Evolutionary conservation across 495 filamentous ascomycete species (phyloP).

Genomic region (Sphaerosporella brunnea): DNA sequence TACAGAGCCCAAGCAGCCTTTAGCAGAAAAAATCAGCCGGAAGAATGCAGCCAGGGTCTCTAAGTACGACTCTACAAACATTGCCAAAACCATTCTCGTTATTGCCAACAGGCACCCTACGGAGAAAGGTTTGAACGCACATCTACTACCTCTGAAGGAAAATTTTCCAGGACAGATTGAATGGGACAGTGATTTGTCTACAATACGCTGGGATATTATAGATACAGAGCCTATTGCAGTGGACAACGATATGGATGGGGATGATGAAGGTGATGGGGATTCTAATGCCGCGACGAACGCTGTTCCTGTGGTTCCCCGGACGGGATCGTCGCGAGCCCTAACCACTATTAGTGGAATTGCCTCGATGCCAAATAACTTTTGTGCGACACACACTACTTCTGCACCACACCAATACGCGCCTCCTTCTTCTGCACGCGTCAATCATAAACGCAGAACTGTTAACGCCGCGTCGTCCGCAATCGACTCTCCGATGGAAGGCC

Average conservation of each 20-base stretch:
- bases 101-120: slow-evolving; percentile 42
- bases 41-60: not conserved
- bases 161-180: slow-evolving; percentile 29
- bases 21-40: not conserved
- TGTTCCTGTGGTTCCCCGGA: not conserved
- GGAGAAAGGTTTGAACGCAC: slow-evolving; percentile 39
- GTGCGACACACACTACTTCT: no score
- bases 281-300: not conserved
- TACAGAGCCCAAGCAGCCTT: not conserved
- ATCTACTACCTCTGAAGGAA: slow-evolving; percentile 34
- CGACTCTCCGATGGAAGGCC: not conserved
- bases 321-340: not conserved
- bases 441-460: not conserved
- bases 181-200: slow-evolving; percentile 37
- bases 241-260: not conserved
- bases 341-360: not conserved
- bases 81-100: slow-evolving; percentile 48
- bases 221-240: slow-evolving; percentile 30
- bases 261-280: not conserved
- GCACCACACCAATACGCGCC: not conserved
- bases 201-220: slow-evolving; percentile 50
- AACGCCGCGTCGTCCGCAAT: not conserved
- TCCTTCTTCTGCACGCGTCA: not conserved
- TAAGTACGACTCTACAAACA: slow-evolving; percentile 41
- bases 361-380: not conserved